These are phyloP conservation scores for Diaporthe citri DNA, from an alignment of 2,329 filamentous ascomycete genomes.

Conservation along the genomic window DNA sequence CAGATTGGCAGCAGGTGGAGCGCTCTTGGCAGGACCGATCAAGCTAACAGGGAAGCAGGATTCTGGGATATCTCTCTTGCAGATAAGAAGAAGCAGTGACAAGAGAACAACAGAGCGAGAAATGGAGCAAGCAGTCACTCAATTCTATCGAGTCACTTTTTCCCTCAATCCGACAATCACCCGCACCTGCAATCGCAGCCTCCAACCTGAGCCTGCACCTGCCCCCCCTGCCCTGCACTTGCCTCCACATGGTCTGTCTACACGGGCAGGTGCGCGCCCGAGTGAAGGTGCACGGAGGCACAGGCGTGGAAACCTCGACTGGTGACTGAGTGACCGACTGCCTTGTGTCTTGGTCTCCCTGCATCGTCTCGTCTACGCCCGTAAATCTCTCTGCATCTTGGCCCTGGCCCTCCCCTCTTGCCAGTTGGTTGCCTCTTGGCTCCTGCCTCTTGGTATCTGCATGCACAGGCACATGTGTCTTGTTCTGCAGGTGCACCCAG, in stretches of 20 bases:
- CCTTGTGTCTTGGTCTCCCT: slow-evolving; percentile 28
- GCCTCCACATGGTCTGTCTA: slow-evolving; percentile 4
- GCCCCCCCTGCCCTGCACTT: not conserved
- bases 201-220: not conserved
- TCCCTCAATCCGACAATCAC: not conserved
- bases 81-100: not conserved
- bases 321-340: not conserved
- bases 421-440: not conserved
- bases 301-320: not conserved
- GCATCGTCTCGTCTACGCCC: slow-evolving; percentile 15
- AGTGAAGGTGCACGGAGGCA: not conserved
- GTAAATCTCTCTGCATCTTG: not conserved
- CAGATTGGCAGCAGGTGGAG: slow-evolving; percentile 17
- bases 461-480: slow-evolving; percentile 1
- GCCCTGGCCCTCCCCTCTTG: not conserved
- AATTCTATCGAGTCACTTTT: slow-evolving; percentile 34
- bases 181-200: not conserved
- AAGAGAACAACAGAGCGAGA: not conserved
- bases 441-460: not conserved
- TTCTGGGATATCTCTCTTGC: not conserved
- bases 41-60: slow-evolving; percentile 16
- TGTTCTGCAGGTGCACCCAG: slow-evolving; percentile 18
- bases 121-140: slow-evolving; percentile 11
- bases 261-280: not conserved
- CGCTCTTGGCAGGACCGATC: slow-evolving; percentile 24